phyloP scores from a whole-genome alignment of 2,329 filamentous ascomycete species.

The Sporothrix curviconia region DNA sequence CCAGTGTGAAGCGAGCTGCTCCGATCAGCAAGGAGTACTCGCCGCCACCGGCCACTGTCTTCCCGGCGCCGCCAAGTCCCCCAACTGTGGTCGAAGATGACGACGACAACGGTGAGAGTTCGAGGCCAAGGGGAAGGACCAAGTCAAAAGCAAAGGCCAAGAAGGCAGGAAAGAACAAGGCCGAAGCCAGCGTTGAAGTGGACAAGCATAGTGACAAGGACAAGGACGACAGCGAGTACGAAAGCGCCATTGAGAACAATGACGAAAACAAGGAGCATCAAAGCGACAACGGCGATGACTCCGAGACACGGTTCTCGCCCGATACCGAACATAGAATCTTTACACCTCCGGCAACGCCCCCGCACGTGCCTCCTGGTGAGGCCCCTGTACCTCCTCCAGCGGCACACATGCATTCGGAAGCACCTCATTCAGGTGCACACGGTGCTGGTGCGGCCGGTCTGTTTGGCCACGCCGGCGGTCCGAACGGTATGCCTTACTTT shows the following conservation, averaged over 20 bases:
- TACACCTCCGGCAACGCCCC: conserved; percentile 7
- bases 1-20: background rate
- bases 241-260: background rate
- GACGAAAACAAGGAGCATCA: background rate
- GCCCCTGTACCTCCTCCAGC: background rate
- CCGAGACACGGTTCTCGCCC: background rate
- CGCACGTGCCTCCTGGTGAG: background rate
- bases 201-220: background rate
- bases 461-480: background rate
- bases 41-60: background rate
- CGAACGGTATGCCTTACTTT: background rate
- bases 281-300: background rate
- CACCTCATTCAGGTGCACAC: background rate
- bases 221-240: conserved; percentile 3
- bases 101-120: background rate
- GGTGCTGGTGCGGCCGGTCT: background rate
- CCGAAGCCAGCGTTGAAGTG: background rate
- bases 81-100: background rate
- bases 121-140: background rate
- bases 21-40: background rate
- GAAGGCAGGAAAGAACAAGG: background rate
- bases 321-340: conserved; percentile 5
- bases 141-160: background rate
- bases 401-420: background rate
- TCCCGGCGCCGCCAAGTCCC: background rate